A percentile compares a stretch with the other conserved stretches of the same genome.
Conservation (phyloP, 306 rosid species). For the Cucumis sativus region Cucumber_9930_V3 NC_026657.2:27843001-27843500, state of each 20-base stretch:
- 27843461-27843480: neutral
- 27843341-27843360: neutral
- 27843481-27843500: neutral
- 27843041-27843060: constrained; percentile 77
- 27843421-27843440: neutral
- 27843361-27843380: neutral
- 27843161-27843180: neutral
- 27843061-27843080: constrained; percentile 45
- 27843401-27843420: neutral
- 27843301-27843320: neutral
- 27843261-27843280: neutral
- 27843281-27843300: neutral
- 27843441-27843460: neutral
- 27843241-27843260: constrained; percentile 10
- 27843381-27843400: neutral
- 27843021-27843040: constrained; percentile 92
- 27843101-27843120: constrained; percentile 42
- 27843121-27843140: constrained; percentile 64
- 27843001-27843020: constrained; percentile 87
- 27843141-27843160: constrained; percentile 25
- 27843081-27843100: constrained; percentile 49
- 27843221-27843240: neutral
- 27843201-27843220: neutral
- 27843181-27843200: neutral
- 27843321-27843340: neutral